phyloP scores from a whole-genome alignment of 2,329 filamentous ascomycete genomes.

The Zasmidium citrigriseum region DNA sequence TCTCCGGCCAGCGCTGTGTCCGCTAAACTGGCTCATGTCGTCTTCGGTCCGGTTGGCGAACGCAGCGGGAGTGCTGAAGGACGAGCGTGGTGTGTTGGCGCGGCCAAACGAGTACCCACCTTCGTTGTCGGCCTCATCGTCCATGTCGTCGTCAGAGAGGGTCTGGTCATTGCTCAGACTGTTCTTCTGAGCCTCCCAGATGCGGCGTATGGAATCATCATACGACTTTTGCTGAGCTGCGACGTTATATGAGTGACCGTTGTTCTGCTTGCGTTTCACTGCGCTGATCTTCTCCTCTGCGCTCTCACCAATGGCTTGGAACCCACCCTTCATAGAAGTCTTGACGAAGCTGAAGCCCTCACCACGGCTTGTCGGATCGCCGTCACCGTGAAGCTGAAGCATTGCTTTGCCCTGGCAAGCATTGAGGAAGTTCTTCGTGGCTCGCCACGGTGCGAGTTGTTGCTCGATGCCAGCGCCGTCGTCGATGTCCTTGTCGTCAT shows the following conservation, averaged over 20 bases:
- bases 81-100: slow-evolving; percentile 66
- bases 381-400: slow-evolving; percentile 90
- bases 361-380: slow-evolving; percentile 90
- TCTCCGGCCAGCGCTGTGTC: slow-evolving; percentile 45
- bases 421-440: slow-evolving; percentile 93
- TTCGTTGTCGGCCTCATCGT: slow-evolving; percentile 58
- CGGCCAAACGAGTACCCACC: slow-evolving; percentile 37
- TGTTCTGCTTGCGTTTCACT: slow-evolving; percentile 66
- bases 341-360: slow-evolving; percentile 97
- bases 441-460: slow-evolving; percentile 93
- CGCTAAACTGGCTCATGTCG: slow-evolving; percentile 61
- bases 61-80: slow-evolving; percentile 60
- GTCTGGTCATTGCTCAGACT: slow-evolving; percentile 74
- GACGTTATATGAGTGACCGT: slow-evolving; percentile 96
- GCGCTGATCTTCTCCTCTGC: slow-evolving; percentile 84
- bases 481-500: slow-evolving; percentile 62
- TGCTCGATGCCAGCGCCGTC: slow-evolving; percentile 78
- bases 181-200: slow-evolving; percentile 85
- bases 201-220: slow-evolving; percentile 84
- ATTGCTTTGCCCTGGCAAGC: slow-evolving; percentile 95
- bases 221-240: slow-evolving; percentile 91
- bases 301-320: slow-evolving; percentile 85
- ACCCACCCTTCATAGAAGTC: slow-evolving; percentile 98
- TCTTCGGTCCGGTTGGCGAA: slow-evolving; percentile 65
- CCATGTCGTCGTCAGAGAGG: slow-evolving; percentile 72